Evolutionary conservation across 2,329 filamentous ascomycete genomes (phyloP).

Genomic region (Diplodia mutila): DNA sequence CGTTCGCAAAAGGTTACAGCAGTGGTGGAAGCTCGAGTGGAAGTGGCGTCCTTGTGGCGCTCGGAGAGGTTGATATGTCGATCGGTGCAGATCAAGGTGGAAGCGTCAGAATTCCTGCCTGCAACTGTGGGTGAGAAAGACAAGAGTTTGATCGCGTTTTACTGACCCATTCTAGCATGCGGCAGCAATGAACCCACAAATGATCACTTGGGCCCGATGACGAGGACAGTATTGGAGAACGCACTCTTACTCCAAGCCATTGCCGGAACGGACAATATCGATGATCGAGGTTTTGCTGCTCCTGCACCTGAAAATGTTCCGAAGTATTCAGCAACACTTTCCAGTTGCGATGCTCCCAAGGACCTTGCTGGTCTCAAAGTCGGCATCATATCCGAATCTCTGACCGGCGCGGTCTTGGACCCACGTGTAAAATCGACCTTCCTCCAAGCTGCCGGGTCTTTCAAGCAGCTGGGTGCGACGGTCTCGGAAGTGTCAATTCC

Average conservation of each 20-base stretch:
- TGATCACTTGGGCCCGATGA: slow-evolving; percentile 56
- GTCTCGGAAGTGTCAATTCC: slow-evolving; percentile 58
- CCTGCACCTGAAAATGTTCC: slow-evolving; percentile 35
- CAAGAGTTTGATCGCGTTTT: no score
- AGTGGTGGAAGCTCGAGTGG: slow-evolving; percentile 57
- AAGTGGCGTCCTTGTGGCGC: slow-evolving; percentile 51
- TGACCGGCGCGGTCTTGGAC: slow-evolving; percentile 40
- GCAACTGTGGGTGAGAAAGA: slow-evolving; percentile 37
- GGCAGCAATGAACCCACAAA: slow-evolving; percentile 55
- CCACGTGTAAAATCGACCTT: slow-evolving; percentile 49
- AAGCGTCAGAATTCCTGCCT: slow-evolving; percentile 52
- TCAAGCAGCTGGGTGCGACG: slow-evolving; percentile 53
- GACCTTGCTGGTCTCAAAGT: slow-evolving; percentile 36
- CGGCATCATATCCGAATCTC: slow-evolving; percentile 39
- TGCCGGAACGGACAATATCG: slow-evolving; percentile 56
- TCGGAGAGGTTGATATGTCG: slow-evolving; percentile 50
- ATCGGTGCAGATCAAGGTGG: slow-evolving; percentile 56
- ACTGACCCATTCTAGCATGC: slow-evolving; percentile 31
- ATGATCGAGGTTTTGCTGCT: slow-evolving; percentile 45
- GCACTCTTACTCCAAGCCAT: slow-evolving; percentile 51
- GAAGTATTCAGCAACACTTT: slow-evolving; percentile 34
- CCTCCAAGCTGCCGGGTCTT: slow-evolving; percentile 46
- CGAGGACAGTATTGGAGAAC: slow-evolving; percentile 48
- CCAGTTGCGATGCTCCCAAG: slow-evolving; percentile 25
- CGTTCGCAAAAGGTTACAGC: slow-evolving; percentile 50